Percentiles rank a stretch among this genome's conserved stretches.
These are phyloP conservation scores for Colletotrichum sp. DNA, from an alignment of 2,329 filamentous ascomycete species.

Conservation along the genomic window DNA sequence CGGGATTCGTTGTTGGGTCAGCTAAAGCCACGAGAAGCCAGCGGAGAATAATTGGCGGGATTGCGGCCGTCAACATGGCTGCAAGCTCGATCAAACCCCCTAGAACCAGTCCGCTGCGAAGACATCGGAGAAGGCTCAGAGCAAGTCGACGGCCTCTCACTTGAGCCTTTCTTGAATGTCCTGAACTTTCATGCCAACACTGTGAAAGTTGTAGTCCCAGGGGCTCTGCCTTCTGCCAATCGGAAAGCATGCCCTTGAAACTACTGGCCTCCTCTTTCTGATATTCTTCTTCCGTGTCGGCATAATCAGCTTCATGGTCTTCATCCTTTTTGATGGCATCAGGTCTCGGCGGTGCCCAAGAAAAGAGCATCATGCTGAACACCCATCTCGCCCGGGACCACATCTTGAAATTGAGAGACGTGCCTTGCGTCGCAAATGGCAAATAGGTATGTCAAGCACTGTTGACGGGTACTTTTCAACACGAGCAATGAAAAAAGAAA, in stretches of 20 bases:
- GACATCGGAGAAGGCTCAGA: not conserved
- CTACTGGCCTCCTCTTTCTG: not conserved
- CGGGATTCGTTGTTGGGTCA: not conserved
- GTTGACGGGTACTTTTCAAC: not conserved
- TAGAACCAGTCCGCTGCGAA: not conserved
- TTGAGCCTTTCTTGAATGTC: not conserved
- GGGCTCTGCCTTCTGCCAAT: not conserved
- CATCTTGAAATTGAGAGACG: not conserved
- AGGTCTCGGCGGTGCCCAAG: not conserved
- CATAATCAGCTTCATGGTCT: not conserved
- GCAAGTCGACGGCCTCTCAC: not conserved
- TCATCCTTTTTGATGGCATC: not conserved
- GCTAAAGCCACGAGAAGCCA: not conserved
- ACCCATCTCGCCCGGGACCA: not conserved
- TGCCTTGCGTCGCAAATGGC: not conserved
- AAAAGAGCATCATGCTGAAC: not conserved
- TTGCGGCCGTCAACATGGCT: not conserved
- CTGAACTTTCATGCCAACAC: not conserved
- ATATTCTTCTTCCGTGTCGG: not conserved
- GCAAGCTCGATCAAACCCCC: not conserved
- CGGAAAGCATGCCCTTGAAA: not conserved
- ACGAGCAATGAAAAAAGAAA: not conserved
- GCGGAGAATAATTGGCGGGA: not conserved
- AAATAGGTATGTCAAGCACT: not conserved
- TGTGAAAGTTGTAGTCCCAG: not conserved